Evolutionary conservation across 495 filamentous ascomycete species (phyloP).

Genomic region (Penicillium cinerascens): DNA sequence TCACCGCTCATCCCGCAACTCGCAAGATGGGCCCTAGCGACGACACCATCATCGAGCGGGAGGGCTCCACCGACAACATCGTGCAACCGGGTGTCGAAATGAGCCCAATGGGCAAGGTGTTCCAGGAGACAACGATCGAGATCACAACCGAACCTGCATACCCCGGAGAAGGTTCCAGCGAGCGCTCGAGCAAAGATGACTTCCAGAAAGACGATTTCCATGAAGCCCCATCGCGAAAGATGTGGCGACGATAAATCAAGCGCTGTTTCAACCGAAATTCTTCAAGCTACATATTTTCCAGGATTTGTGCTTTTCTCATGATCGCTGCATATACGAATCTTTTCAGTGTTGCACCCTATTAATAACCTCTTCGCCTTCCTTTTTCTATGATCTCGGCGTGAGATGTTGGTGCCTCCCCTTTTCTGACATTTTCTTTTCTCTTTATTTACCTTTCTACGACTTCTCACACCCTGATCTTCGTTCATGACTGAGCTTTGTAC

Average conservation of each 20-base stretch:
- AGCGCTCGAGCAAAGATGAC: conserved; percentile 35
- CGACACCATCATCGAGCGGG: conserved; percentile 23
- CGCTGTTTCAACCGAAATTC: neutral
- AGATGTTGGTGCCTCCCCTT: neutral
- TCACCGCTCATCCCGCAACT: conserved; percentile 32
- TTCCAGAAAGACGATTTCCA: conserved; percentile 16
- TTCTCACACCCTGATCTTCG: neutral
- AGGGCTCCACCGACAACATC: conserved; percentile 42
- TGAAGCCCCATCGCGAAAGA: conserved; percentile 16
- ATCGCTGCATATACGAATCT: neutral
- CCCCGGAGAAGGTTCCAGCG: conserved; percentile 22
- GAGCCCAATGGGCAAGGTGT: conserved; percentile 39
- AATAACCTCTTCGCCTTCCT: neutral
- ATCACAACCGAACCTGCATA: conserved; percentile 42
- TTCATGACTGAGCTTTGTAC: conserved; percentile 14
- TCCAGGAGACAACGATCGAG: conserved; percentile 46
- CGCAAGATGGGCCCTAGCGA: conserved; percentile 19
- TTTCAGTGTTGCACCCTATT: neutral
- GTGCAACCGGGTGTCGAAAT: conserved; percentile 34
- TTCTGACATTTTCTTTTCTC: conserved; percentile 1
- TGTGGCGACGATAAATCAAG: conserved; percentile 27
- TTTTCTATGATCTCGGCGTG: neutral
- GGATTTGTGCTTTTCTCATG: neutral
- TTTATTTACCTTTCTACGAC: conserved; percentile 1
- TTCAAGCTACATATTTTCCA: neutral